phyloP scores from a whole-genome alignment of 106 monocot genomes.

The Triglochin maritima region DNA sequence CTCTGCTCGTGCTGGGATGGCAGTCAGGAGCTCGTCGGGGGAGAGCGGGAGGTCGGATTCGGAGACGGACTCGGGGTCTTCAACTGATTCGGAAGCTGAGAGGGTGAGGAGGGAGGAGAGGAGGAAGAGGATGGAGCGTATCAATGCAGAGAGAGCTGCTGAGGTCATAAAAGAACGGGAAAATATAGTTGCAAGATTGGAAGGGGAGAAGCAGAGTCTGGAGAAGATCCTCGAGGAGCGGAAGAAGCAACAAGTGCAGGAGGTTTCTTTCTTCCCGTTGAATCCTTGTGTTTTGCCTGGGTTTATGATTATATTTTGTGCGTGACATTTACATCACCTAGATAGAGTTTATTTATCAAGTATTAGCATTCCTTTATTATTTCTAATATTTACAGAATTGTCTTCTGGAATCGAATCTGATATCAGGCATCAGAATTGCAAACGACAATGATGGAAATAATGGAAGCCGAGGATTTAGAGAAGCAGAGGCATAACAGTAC shows the following conservation, averaged over 20 bases:
- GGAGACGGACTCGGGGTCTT: conserved; percentile 22
- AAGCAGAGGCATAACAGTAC: conserved; percentile 87
- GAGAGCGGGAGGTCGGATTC: conserved; percentile 23
- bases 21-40: not conserved
- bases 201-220: conserved; percentile 64
- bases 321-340: not conserved
- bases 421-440: conserved; percentile 78
- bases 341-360: not conserved
- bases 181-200: conserved; percentile 50
- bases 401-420: not conserved
- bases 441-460: conserved; percentile 62
- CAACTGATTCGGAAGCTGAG: conserved; percentile 64
- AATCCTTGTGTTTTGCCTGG: not conserved
- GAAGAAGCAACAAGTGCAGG: conserved; percentile 59
- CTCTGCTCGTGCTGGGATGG: not conserved
- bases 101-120: conserved; percentile 45
- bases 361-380: no score
- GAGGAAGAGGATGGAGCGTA: conserved; percentile 51
- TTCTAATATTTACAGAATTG: no score
- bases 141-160: conserved; percentile 44
- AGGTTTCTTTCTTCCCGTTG: conserved; percentile 23
- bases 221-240: conserved; percentile 62
- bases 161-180: conserved; percentile 67
- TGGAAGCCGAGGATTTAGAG: conserved; percentile 82
- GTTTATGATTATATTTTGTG: not conserved